Conservation (phyloP, 345 rosid species). For the Arabis hirsuta region DNA sequence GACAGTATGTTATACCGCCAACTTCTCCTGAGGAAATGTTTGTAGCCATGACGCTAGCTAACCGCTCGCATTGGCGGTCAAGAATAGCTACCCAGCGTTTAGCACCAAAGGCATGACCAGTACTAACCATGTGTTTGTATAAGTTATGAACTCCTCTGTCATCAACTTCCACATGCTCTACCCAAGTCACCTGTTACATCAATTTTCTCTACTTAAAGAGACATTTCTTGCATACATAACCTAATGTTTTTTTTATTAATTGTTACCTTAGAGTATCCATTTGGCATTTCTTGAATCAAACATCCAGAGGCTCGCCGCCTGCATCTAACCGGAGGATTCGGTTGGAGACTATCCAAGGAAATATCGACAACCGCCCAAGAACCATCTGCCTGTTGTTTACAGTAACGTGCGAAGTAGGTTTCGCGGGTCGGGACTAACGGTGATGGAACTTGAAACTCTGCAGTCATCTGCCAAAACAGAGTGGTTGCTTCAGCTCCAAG, state of each 20-base stretch:
- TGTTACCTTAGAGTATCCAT: slow-evolving; percentile 85
- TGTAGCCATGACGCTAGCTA: slow-evolving; percentile 91
- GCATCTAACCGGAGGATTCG: slow-evolving; percentile 60
- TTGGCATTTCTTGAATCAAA: slow-evolving; percentile 89
- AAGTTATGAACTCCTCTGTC: slow-evolving; percentile 86
- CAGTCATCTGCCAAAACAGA: slow-evolving; percentile 65
- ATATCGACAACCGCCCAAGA: slow-evolving; percentile 96
- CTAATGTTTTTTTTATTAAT: neutral
- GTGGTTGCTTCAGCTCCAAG: slow-evolving; percentile 12
- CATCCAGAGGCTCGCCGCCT: slow-evolving; percentile 91
- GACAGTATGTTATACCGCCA: slow-evolving; percentile 53
- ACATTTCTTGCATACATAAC: neutral
- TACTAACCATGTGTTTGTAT: slow-evolving; percentile 79
- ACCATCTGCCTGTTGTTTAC: slow-evolving; percentile 81
- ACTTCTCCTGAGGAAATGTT: slow-evolving; percentile 68
- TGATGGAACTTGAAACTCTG: slow-evolving; percentile 91
- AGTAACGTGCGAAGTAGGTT: slow-evolving; percentile 76
- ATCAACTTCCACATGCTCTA: slow-evolving; percentile 93
- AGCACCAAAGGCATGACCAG: slow-evolving; percentile 91
- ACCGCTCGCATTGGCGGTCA: slow-evolving; percentile 90
- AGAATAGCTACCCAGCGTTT: slow-evolving; percentile 87
- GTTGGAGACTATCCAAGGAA: slow-evolving; percentile 77
- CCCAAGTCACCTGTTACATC: slow-evolving; percentile 77
- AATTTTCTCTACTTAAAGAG: neutral
- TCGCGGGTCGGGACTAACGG: slow-evolving; percentile 90